phyloP scores from a whole-genome alignment of 1,284 basidiomycete genomes.

The Rhodotorula sp. region DNA sequence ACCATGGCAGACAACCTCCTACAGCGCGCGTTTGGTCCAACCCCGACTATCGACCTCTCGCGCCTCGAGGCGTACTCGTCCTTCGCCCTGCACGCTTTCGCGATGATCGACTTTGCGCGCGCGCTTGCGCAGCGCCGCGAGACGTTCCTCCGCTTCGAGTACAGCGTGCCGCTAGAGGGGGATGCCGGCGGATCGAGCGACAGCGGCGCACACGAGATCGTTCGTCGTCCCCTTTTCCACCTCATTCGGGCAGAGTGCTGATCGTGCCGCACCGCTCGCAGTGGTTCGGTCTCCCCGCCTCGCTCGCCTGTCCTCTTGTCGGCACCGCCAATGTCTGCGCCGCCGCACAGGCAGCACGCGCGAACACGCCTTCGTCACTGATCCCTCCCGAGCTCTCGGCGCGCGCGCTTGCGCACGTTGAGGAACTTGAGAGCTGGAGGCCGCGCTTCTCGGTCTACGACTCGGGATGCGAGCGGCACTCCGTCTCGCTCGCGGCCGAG shows the following conservation, averaged over 20 bases:
- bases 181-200: too few species aligned
- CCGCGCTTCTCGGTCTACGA: background rate
- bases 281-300: conserved; percentile 1
- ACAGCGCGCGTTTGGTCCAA: background rate
- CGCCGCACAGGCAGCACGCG: background rate
- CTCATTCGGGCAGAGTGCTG: background rate
- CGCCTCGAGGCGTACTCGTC: background rate
- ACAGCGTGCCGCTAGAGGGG: background rate
- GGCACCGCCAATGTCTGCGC: background rate
- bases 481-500: background rate
- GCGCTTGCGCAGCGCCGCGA: background rate
- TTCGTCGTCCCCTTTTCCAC: too few species aligned
- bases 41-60: background rate
- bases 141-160: background rate
- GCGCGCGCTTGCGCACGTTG: background rate
- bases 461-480: background rate
- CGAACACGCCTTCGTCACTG: background rate
- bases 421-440: background rate
- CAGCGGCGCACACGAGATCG: too few species aligned
- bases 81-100: background rate
- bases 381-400: background rate
- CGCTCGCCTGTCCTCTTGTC: background rate
- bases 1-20: background rate
- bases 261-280: background rate
- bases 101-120: background rate